Percentiles rank a stretch among this genome's conserved stretches.
phyloP scores from a whole-genome alignment of 768 basidiomycete species.

The Lanmaoa pseudosensibilis region DNA sequence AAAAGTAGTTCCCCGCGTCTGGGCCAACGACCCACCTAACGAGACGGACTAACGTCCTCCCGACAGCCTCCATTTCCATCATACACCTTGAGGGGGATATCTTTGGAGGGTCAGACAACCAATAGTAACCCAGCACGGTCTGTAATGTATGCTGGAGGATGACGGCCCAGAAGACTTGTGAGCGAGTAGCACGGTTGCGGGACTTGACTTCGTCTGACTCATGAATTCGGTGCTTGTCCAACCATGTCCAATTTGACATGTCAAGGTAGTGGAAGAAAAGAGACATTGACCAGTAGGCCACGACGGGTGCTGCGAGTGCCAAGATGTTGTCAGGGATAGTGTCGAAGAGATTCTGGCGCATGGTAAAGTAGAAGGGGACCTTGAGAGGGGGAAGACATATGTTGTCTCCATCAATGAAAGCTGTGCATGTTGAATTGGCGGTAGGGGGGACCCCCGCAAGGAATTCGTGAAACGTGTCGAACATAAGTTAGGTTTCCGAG shows the following conservation, averaged over 20 bases:
- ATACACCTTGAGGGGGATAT: slow-evolving; percentile 39
- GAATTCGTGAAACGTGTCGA: slow-evolving; percentile 11
- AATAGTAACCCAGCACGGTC: slow-evolving; percentile 68
- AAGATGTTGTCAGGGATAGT: slow-evolving; percentile 69
- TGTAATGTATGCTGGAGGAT: slow-evolving; percentile 85
- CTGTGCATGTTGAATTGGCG: slow-evolving; percentile 40
- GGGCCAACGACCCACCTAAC: slow-evolving; percentile 43
- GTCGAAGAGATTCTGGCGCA: slow-evolving; percentile 47
- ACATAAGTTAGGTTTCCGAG: slow-evolving; percentile 12
- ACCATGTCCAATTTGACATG: slow-evolving; percentile 67
- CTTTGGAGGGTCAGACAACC: slow-evolving; percentile 51
- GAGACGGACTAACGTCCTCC: slow-evolving; percentile 40
- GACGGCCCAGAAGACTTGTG: slow-evolving; percentile 77
- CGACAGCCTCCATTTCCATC: slow-evolving; percentile 43
- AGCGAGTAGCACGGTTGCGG: slow-evolving; percentile 71
- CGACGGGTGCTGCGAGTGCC: slow-evolving; percentile 69
- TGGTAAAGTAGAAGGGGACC: slow-evolving; percentile 58
- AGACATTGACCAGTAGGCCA: slow-evolving; percentile 84
- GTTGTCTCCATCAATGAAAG: slow-evolving; percentile 35
- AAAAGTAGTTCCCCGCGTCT: slow-evolving; percentile 36
- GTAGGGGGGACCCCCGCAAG: slow-evolving; percentile 4
- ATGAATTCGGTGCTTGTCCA: slow-evolving; percentile 86
- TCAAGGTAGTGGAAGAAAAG: slow-evolving; percentile 83
- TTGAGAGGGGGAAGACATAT: slow-evolving; percentile 37
- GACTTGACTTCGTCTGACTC: slow-evolving; percentile 75